Conservation (phyloP, 2,329 filamentous ascomycete species). For the Colletotrichum endophyticum region DNA sequence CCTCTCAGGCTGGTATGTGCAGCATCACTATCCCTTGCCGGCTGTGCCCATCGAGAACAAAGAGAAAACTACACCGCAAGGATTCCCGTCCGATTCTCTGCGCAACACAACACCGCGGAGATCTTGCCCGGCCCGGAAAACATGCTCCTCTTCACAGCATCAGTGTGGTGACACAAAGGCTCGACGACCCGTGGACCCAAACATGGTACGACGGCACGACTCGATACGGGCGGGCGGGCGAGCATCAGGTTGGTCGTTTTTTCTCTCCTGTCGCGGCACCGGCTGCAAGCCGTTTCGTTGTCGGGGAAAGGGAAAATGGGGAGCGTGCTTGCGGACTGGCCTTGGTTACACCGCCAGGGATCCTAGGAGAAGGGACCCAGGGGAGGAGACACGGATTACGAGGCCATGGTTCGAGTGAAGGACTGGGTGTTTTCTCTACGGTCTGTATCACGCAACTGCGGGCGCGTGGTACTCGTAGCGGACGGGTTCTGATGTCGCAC, state of each 20-base stretch:
- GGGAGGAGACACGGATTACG: background rate
- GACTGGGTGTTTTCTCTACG: background rate
- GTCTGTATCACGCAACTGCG: background rate
- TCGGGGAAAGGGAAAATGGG: background rate
- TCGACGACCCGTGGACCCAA: background rate
- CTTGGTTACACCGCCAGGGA: background rate
- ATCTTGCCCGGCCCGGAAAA: background rate
- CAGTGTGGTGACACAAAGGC: background rate
- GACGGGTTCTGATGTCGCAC: background rate
- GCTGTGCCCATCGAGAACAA: background rate
- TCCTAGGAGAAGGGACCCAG: background rate
- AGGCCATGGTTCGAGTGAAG: background rate
- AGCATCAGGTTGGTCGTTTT: background rate
- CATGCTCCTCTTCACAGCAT: background rate
- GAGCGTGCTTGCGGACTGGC: background rate
- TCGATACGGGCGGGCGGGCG: background rate
- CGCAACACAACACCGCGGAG: background rate
- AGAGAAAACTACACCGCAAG: background rate
- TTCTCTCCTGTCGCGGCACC: background rate
- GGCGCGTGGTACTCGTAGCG: background rate
- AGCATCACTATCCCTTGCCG: background rate
- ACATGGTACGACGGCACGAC: background rate
- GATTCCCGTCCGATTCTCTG: background rate
- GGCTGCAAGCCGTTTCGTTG: background rate
- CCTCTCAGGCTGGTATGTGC: background rate